Base-by-base conservation (phyloP, 2,329 filamentous ascomycete genomes). In the Hypoxylon sp. region DNA sequence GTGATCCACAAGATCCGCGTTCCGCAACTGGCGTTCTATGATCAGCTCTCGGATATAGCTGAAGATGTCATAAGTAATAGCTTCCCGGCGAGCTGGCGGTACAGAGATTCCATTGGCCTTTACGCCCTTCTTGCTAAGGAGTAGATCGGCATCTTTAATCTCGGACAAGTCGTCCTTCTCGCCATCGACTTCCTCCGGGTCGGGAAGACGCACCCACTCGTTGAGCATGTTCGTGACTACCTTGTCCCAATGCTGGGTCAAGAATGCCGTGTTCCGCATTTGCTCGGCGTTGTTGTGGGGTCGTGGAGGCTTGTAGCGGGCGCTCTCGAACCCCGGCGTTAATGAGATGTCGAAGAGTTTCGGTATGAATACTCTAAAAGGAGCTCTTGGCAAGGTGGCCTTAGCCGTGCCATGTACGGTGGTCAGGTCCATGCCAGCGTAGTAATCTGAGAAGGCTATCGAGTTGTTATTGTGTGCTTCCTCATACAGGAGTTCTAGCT, bases 291-390 rank as follows among this genome's bases (percentile, higher is more conserved):
- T 80, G 13, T 79, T 82, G 71, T 86, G 85, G 10, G 85, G 85
- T 13, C 64, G 70, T 1, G 84, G 80, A 1, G 85, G 82, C 1
- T 74, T 59, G 0, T 82, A 81, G 2, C 87, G 82, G 8, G 78
- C 78, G 3, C 75, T 75, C 6, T 81, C 76, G 84, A 87, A 90
- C 1, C 85, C 87, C 0, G 88, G 87, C 0, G 85, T 79, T 1
- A 89, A 75, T 0, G 86, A 85, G 2, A 87, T 81, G 72, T 89
- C 88, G 57, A 88, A 82, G 2, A 88, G 75, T 42, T 81, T 79
- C 0, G 88, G 86, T 11, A 89, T 78, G 8, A 89, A 72, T 20
- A 89, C 76, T 1, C 83, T 81, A 68, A 90, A 89, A 1, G 77
- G 72, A 17, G 75, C 65, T 20, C 68, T 66, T 11, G 66, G 51